phyloP scores from a whole-genome alignment of 2,329 filamentous ascomycete species.

The Coniella vitis region DNA sequence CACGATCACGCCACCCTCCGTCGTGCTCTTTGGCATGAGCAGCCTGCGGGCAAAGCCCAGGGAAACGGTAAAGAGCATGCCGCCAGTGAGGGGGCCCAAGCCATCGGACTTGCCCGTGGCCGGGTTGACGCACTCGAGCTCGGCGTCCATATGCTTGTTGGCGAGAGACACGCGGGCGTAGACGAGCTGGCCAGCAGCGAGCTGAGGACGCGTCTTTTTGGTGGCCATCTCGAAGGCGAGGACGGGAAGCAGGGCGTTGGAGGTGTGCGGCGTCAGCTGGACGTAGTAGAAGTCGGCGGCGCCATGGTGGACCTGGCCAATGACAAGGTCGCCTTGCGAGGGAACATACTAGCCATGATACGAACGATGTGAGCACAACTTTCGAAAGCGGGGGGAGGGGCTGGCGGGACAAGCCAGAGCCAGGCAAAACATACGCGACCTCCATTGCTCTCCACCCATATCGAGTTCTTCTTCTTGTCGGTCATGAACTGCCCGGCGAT shows the following conservation, averaged over 20 bases:
- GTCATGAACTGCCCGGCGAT: constrained; percentile 60
- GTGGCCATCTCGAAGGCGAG: constrained; percentile 89
- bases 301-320: constrained; percentile 75
- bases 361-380: no score
- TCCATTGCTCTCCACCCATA: constrained; percentile 67
- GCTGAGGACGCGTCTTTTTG: constrained; percentile 81
- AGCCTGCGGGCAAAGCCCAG: constrained; percentile 75
- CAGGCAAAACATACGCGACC: constrained; percentile 55
- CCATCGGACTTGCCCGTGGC: constrained; percentile 85
- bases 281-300: constrained; percentile 75
- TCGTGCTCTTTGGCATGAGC: constrained; percentile 56
- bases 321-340: constrained; percentile 74
- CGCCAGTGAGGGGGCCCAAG: constrained; percentile 72
- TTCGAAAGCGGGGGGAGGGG: no score
- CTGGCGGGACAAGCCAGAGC: constrained; percentile 38
- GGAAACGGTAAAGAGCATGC: constrained; percentile 80
- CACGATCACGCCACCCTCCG: constrained; percentile 61
- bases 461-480: constrained; percentile 66
- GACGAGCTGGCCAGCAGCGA: constrained; percentile 69
- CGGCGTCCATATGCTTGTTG: constrained; percentile 72
- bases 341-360: constrained; percentile 67
- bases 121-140: constrained; percentile 83
- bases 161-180: constrained; percentile 79
- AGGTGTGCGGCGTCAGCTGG: constrained; percentile 59
- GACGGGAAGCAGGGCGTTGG: constrained; percentile 67